phyloP scores from a whole-genome alignment of 371 early-diverging fungal species.

The Apophysomyces elegans region DNA sequence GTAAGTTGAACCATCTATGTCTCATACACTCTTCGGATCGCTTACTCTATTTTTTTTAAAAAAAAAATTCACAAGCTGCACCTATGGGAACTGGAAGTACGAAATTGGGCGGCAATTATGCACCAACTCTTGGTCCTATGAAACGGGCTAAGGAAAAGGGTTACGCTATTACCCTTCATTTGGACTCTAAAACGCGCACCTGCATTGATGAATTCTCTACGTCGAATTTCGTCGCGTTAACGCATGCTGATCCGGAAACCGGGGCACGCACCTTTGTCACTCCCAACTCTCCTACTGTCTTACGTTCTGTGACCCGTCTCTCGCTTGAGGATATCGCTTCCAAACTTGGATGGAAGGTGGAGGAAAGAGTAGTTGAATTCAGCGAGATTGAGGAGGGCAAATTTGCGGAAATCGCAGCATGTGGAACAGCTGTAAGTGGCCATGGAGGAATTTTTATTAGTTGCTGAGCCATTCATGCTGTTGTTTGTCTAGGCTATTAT shows the following conservation, averaged over 20 bases:
- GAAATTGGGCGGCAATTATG: constrained; percentile 84
- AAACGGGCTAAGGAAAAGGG: constrained; percentile 66
- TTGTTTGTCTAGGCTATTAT: constrained; percentile 60
- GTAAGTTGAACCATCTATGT: constrained; percentile 32
- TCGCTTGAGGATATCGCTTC: constrained; percentile 68
- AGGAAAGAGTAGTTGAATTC: constrained; percentile 61
- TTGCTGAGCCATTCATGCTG: not conserved
- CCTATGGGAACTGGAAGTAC: constrained; percentile 66
- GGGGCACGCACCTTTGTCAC: constrained; percentile 72
- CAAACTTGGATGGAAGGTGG: constrained; percentile 71
- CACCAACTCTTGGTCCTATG: constrained; percentile 64
- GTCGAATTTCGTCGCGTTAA: constrained; percentile 81
- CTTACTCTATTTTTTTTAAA: too few species aligned
- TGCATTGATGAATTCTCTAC: constrained; percentile 84
- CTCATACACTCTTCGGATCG: not conserved
- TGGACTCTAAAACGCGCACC: constrained; percentile 69
- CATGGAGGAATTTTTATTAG: not conserved
- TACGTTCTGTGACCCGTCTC: constrained; percentile 76
- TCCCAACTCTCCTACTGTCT: constrained; percentile 67
- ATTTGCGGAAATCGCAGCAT: constrained; percentile 77
- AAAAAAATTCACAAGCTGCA: constrained; percentile 41
- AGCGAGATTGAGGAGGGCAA: constrained; percentile 61
- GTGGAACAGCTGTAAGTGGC: constrained; percentile 68
- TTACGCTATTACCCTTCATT: constrained; percentile 73
- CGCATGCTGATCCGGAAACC: constrained; percentile 45